Evolutionary conservation across 441 rosid species (phyloP), one percentile per base, ranked within the genome.

Genomic region (Raphanus hybrid): DNA sequence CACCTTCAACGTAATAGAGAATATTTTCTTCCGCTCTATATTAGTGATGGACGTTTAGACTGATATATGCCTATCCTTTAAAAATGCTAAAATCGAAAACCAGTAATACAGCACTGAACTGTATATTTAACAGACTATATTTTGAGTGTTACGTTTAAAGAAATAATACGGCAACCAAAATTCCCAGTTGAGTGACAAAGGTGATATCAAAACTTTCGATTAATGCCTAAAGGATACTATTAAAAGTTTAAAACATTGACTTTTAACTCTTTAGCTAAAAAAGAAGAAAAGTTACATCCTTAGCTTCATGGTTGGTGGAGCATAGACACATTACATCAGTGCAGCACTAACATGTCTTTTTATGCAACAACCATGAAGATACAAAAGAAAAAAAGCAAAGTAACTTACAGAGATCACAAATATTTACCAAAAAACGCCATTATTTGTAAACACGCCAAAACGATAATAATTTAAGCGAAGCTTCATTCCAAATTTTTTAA

Each of bases 261-360:
- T 63, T 63, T 34, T 34, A 34, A 16, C 27, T 6, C 2, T 34
- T 62, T 11, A 61, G 5, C 27, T 55, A 1, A 34, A 63, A 64
- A 37, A 23, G 26, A 48, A 48, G 15, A 9, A 16, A 16, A 64
- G 15, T 64, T 64, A 37, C 48, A 32, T 14, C 12, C 8, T 6
- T 62, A 29, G 6, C 43, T 62, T 32, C 23, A 32, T 35, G 41
- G 26, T 35, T 64, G 29, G 68, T 64, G 52, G 52, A 39, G n/a
- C 50, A 32, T 9, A 64, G 68, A 64, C 52, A 10, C 69, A 64
- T 64, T 64, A 37, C 69, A 39, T 64, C 68, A 64, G 68, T 64
- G 27, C 11, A 64, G 29, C n/a, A 64, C 67, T 16, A 37, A 37
- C 2, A 5, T 62, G 5, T 37, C 54, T 48, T 64, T 37, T 8